phyloP scores from a whole-genome alignment of 805 yeast genomes.

The Candida caryicola region DNA sequence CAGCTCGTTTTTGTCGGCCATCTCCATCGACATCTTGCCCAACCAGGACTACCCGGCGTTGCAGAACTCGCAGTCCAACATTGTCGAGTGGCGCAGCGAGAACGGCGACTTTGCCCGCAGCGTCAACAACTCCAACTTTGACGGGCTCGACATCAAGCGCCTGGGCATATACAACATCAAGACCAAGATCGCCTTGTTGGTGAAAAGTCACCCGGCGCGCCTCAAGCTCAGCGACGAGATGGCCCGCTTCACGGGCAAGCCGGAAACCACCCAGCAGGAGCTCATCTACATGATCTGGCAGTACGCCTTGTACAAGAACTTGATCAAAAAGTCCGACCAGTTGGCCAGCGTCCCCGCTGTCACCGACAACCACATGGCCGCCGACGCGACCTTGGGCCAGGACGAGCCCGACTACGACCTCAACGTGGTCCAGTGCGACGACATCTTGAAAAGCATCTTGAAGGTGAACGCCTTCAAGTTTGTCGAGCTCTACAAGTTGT shows the following conservation, averaged over 20 bases:
- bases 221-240: slow-evolving; percentile 62
- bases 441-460: slow-evolving; percentile 43
- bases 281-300: slow-evolving; percentile 78
- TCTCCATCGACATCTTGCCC: slow-evolving; percentile 70
- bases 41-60: slow-evolving; percentile 38
- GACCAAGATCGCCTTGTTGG: slow-evolving; percentile 61
- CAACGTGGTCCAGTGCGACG: slow-evolving; percentile 41
- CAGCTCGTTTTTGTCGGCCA: slow-evolving; percentile 76
- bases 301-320: slow-evolving; percentile 65
- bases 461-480: slow-evolving; percentile 57
- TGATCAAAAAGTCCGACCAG: slow-evolving; percentile 36
- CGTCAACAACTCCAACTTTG: slow-evolving; percentile 49
- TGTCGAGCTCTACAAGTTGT: slow-evolving; percentile 66
- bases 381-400: slow-evolving; percentile 13
- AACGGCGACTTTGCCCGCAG: slow-evolving; percentile 18
- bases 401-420: slow-evolving; percentile 32
- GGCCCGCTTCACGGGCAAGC: slow-evolving; percentile 67
- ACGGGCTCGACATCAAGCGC: slow-evolving; percentile 86
- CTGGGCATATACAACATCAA: slow-evolving; percentile 57
- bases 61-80: slow-evolving; percentile 31
- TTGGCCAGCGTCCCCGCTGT: slow-evolving; percentile 39
- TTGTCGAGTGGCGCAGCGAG: slow-evolving; percentile 91
- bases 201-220: slow-evolving; percentile 62
- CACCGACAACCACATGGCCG: slow-evolving; percentile 20
- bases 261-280: slow-evolving; percentile 83